phyloP scores from a whole-genome alignment of 1,284 basidiomycete genomes.

The Cystobasidium sp. region DNA sequence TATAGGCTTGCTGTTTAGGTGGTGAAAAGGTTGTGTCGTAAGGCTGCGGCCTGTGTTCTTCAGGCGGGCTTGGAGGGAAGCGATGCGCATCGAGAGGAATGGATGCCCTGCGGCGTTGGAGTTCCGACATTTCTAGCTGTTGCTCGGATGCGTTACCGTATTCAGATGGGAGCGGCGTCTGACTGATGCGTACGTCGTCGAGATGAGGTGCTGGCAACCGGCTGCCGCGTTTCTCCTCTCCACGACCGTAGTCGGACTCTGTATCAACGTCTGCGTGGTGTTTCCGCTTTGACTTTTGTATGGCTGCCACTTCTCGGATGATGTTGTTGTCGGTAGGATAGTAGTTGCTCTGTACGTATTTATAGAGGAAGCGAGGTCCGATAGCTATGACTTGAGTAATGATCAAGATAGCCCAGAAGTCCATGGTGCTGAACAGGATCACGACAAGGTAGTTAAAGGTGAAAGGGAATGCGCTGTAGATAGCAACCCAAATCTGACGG shows the following conservation, averaged over 20 bases:
- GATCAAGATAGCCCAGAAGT: constrained; percentile 80
- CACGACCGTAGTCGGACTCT: constrained; percentile 2
- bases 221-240: neutral
- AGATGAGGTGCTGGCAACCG: constrained; percentile 9
- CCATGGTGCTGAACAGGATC: constrained; percentile 74
- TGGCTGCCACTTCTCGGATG: constrained; percentile 66
- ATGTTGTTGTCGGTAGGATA: constrained; percentile 79
- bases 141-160: neutral
- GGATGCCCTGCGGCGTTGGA: neutral
- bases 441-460: constrained; percentile 57
- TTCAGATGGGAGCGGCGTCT: constrained; percentile 10
- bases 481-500: constrained; percentile 73
- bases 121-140: constrained; percentile 22
- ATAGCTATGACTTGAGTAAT: constrained; percentile 72
- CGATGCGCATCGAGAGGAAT: neutral
- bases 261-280: neutral
- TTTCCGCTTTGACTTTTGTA: neutral
- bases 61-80: constrained; percentile 1
- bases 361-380: constrained; percentile 64
- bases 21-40: constrained; percentile 15
- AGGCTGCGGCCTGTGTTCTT: neutral
- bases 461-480: constrained; percentile 66
- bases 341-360: constrained; percentile 70
- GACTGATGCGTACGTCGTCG: constrained; percentile 17
- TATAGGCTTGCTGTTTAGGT: neutral